phyloP scores from a whole-genome alignment of 2,329 filamentous ascomycete species.

The Epicoccum nigrum region DNA sequence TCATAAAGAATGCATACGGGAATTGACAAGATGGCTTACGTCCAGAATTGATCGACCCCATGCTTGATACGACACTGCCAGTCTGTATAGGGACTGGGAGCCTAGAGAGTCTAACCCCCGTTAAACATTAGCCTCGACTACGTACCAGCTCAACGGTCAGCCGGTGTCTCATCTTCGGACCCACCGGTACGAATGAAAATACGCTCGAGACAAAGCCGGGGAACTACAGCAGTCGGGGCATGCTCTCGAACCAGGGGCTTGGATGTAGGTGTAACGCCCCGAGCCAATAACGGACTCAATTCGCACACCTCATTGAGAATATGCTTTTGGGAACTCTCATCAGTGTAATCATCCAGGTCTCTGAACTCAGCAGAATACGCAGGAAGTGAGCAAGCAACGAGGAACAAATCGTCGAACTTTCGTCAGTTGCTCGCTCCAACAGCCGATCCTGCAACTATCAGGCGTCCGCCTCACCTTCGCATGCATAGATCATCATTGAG shows the following conservation, averaged over 20 bases:
- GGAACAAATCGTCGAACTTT: background rate
- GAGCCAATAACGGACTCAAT: no score
- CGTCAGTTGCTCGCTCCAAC: background rate
- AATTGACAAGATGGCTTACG: background rate
- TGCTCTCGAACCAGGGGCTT: no score
- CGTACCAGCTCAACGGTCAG: background rate
- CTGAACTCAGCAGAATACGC: no score
- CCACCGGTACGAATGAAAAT: background rate
- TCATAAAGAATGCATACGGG: background rate
- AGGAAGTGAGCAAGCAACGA: background rate
- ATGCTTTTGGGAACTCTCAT: no score
- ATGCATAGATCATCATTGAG: conserved; percentile 6
- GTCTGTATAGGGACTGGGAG: background rate
- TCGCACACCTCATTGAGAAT: no score
- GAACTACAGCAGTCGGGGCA: no score
- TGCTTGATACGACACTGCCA: background rate
- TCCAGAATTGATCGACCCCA: background rate
- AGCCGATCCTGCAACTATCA: background rate
- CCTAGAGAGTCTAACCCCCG: background rate
- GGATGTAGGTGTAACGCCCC: no score
- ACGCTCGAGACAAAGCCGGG: no score
- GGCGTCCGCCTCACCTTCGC: background rate
- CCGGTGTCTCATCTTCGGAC: background rate
- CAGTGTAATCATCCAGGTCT: no score
- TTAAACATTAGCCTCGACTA: background rate